Evolutionary conservation across 352 stramenopile genomes (phyloP).

Genomic region (Globisporangium lucens): DNA sequence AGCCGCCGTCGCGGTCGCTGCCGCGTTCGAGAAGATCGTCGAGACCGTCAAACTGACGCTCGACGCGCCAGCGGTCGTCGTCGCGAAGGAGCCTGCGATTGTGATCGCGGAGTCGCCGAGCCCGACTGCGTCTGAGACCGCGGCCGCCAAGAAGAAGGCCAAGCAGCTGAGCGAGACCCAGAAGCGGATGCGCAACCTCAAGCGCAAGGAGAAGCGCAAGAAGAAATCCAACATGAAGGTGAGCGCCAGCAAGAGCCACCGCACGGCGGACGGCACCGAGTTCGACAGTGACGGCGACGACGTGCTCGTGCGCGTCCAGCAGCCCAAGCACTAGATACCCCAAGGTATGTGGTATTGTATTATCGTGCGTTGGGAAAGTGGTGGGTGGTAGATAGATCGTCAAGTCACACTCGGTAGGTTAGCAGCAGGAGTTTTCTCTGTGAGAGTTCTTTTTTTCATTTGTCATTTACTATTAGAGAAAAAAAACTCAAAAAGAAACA

Average conservation of each 20-base stretch:
- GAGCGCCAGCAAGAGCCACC: slow-evolving; percentile 24
- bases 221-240: slow-evolving; percentile 60
- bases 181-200: slow-evolving; percentile 66
- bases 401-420: slow-evolving; percentile 1
- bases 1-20: slow-evolving; percentile 1
- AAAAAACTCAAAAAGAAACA: slow-evolving; percentile 5
- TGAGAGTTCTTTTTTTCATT: slow-evolving; percentile 5
- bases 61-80: neutral
- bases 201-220: slow-evolving; percentile 77
- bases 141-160: slow-evolving; percentile 16
- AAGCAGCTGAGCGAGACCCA: slow-evolving; percentile 47
- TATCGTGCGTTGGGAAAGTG: neutral
- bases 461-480: slow-evolving; percentile 15
- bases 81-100: neutral
- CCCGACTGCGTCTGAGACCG: slow-evolving; percentile 11
- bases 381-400: neutral
- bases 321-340: slow-evolving; percentile 14
- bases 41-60: slow-evolving; percentile 19
- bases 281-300: slow-evolving; percentile 26
- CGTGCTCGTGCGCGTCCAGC: slow-evolving; percentile 23
- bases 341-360: no score
- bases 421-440: neutral
- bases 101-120: slow-evolving; percentile 1
- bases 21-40: slow-evolving; percentile 19
- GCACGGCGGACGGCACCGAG: slow-evolving; percentile 13